These are phyloP conservation scores for Aschersonia sp. DNA, from an alignment of 2,329 filamentous ascomycete species.

Conservation along the genomic window DNA sequence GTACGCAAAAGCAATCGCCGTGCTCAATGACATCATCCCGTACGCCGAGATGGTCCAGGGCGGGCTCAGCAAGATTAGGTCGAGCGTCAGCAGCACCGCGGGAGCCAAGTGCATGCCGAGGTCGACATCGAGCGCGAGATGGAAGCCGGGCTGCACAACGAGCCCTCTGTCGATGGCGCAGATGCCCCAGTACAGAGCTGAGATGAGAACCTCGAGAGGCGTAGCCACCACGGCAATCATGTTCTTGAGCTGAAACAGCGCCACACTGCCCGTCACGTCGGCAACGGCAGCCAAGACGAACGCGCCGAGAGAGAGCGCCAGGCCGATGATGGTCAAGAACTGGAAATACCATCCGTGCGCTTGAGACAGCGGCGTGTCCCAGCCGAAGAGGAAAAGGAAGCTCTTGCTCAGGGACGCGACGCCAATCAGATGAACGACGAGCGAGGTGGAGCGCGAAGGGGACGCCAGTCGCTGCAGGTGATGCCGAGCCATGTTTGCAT, in stretches of 20 bases:
- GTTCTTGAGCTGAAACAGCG: slow-evolving; percentile 55
- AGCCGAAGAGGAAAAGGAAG: slow-evolving; percentile 34
- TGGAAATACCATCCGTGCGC: slow-evolving; percentile 56
- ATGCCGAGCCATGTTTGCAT: slow-evolving; percentile 31
- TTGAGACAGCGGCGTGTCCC: slow-evolving; percentile 36
- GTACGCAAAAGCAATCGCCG: slow-evolving; percentile 47
- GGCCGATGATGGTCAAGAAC: slow-evolving; percentile 61
- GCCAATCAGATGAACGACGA: slow-evolving; percentile 49
- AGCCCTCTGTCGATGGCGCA: slow-evolving; percentile 38
- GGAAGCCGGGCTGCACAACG: slow-evolving; percentile 38
- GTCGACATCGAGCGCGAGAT: slow-evolving; percentile 41
- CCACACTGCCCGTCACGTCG: slow-evolving; percentile 43
- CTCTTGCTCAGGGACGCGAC: slow-evolving; percentile 36
- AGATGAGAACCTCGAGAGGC: slow-evolving; percentile 58
- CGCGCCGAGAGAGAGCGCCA: slow-evolving; percentile 43
- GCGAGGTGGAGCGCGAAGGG: slow-evolving; percentile 45
- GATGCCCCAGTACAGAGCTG: slow-evolving; percentile 59
- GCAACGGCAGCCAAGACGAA: slow-evolving; percentile 48
- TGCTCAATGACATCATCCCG: slow-evolving; percentile 43
- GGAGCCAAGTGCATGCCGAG: slow-evolving; percentile 54
- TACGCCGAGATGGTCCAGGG: slow-evolving; percentile 53
- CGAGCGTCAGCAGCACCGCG: slow-evolving; percentile 46
- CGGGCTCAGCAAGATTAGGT: slow-evolving; percentile 55
- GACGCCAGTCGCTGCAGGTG: slow-evolving; percentile 51
- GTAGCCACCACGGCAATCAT: slow-evolving; percentile 47